Evolutionary conservation across 768 basidiomycete species (phyloP).

Genomic region (Hemileccinum rubropunctum): DNA sequence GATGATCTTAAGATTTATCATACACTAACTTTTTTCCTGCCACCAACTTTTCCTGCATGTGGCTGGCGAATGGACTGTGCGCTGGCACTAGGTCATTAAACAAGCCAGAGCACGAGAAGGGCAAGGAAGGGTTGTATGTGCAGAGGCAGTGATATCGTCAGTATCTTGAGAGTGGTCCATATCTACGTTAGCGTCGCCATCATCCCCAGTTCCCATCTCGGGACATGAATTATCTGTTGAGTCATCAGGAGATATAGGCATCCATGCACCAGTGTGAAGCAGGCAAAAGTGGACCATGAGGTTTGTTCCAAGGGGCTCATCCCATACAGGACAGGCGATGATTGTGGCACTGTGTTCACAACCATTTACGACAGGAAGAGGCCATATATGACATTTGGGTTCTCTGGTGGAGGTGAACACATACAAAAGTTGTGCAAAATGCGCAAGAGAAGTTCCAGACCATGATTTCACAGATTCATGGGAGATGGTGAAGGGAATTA

Average conservation of each 20-base stretch:
- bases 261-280: constrained; percentile 28
- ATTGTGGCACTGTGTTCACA: constrained; percentile 76
- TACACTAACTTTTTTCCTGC: too few relatives aligned
- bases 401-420: constrained; percentile 78
- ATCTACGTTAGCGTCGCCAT: constrained; percentile 53
- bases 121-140: constrained; percentile 32
- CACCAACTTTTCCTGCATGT: too few relatives aligned
- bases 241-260: constrained; percentile 40
- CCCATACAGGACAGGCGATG: constrained; percentile 65
- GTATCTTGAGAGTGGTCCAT: constrained; percentile 43
- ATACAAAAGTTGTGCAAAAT: constrained; percentile 89
- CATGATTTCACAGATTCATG: constrained; percentile 97
- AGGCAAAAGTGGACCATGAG: constrained; percentile 29
- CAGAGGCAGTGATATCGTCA: constrained; percentile 27
- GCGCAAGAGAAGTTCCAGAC: constrained; percentile 90
- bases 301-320: constrained; percentile 31
- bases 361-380: constrained; percentile 57
- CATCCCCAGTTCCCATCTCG: constrained; percentile 79
- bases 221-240: constrained; percentile 54
- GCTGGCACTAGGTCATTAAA: constrained; percentile 36
- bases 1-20: too few relatives aligned
- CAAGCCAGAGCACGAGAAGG: constrained; percentile 25
- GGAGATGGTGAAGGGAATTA: constrained; percentile 95
- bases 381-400: constrained; percentile 73
- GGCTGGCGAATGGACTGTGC: too few relatives aligned